Percentiles rank a stretch among this genome's conserved stretches.
Conservation (phyloP, 1,284 basidiomycete genomes). For the Peniophora sp. region DNA sequence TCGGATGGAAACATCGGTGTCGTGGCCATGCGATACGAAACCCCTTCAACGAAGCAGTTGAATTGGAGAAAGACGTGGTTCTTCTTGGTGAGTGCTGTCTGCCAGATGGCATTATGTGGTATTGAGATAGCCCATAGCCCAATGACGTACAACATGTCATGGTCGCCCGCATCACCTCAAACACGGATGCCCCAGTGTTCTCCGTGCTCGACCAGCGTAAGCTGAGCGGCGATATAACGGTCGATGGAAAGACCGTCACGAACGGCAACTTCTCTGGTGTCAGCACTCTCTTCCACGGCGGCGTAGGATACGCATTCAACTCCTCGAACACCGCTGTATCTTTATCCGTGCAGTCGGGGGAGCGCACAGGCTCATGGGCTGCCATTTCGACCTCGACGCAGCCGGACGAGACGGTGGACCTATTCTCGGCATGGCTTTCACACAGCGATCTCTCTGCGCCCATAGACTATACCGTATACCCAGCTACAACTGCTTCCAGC, state of each 20-base stretch:
- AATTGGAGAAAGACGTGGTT: constrained; percentile 57
- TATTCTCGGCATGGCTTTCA: constrained; percentile 49
- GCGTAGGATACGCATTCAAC: constrained; percentile 40
- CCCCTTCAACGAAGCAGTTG: constrained; percentile 39
- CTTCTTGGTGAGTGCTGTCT: constrained; percentile 45
- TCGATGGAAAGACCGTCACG: constrained; percentile 27
- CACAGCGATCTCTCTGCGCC: constrained; percentile 27
- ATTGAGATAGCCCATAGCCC: no score
- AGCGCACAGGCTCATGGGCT: constrained; percentile 46
- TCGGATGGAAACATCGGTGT: constrained; percentile 42
- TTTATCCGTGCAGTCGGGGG: constrained; percentile 33
- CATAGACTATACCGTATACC: constrained; percentile 43
- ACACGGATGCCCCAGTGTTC: constrained; percentile 35
- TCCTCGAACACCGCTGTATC: constrained; percentile 16
- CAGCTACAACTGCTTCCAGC: constrained; percentile 26
- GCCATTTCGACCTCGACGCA: constrained; percentile 46
- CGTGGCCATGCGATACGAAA: constrained; percentile 47
- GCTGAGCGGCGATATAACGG: constrained; percentile 27
- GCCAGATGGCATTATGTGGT: no score
- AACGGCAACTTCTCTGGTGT: constrained; percentile 24
- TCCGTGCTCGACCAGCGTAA: constrained; percentile 50
- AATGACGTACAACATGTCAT: constrained; percentile 47
- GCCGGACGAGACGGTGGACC: constrained; percentile 38
- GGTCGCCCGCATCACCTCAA: constrained; percentile 36
- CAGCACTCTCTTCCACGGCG: constrained; percentile 40